phyloP scores from a whole-genome alignment of 164 flowering plant genomes.

The Akebia trifoliata region DNA sequence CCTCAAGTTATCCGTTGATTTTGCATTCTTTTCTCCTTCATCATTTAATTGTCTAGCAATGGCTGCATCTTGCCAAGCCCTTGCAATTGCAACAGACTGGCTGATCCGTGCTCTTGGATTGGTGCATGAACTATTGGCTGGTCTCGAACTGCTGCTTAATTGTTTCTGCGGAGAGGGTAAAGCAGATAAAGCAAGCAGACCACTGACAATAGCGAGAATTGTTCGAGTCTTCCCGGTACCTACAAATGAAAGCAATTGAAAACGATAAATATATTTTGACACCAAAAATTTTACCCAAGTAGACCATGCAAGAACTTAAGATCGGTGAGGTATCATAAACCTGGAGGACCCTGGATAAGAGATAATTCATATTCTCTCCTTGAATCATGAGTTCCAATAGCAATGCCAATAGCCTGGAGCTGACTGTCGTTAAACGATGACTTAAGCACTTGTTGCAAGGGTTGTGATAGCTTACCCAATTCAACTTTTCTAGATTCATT shows the following conservation, averaged over 20 bases:
- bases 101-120: constrained; percentile 36
- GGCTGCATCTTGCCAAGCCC: constrained; percentile 98
- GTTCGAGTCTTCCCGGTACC: constrained; percentile 98
- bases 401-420: constrained; percentile 68
- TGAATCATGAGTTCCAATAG: constrained; percentile 38
- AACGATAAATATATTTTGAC: neutral
- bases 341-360: constrained; percentile 99
- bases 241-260: constrained; percentile 22
- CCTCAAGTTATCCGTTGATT: constrained; percentile 27
- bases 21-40: constrained; percentile 34
- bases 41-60: constrained; percentile 68
- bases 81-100: constrained; percentile 68
- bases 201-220: constrained; percentile 84
- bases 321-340: constrained; percentile 24
- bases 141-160: constrained; percentile 14
- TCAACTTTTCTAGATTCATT: constrained; percentile 26
- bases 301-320: neutral
- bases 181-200: constrained; percentile 66
- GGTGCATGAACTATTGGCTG: constrained; percentile 18
- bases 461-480: constrained; percentile 44
- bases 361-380: constrained; percentile 53
- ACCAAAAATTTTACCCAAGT: neutral
- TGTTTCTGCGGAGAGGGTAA: constrained; percentile 24
- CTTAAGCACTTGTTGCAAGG: constrained; percentile 51
- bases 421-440: constrained; percentile 81